Base-by-base conservation (phyloP, 1,139 yeast species). In the Yamadazyma epiphylla region DNA sequence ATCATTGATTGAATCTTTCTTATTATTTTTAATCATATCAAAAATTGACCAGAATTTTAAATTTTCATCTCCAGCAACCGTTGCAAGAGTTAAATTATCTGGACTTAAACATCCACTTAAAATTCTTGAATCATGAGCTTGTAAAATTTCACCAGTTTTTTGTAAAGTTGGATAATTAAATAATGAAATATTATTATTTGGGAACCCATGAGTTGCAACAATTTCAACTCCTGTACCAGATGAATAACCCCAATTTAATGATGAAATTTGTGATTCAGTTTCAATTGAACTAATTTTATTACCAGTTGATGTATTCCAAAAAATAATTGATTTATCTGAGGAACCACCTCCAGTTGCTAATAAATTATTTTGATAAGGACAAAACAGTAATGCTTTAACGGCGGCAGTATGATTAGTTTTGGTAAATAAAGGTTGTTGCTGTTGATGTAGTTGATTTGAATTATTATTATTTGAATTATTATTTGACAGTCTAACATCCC, bases 321-420 rank as follows among this genome's bases (percentile, higher is more conserved):
- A 88, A 58, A 91, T 89, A 37, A 94, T 86, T 31, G 82, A 76
- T 51, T 80, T 83, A 59, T 94, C 97, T 19, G 86, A 77, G 9
- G 95, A 81, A 13, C 98, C 98, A 30, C 98, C 98, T 7, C 98
- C 99, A 3, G 96, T 84, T 7, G 97, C 96, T 32, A 94, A 66
- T 32, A 91, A 59, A 41, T 85, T 83, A 20, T 68, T 63, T 45
- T 87, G 94, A 57, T 82, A 82, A 0, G 97, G 98, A 51, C 95
- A 86, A 96, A 96, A 94, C 11, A 94, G 80, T 33, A 94, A 60
- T 1, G 98, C 97, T 58, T 94, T 94, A 11, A 91, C 96, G 0
- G 98, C 98, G 0, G 97, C 96, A 25, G 75, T 80, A 57, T 91
- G 98, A 37, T 77, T 77, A 14, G 82, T 74, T 51, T 88, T 86